Conservation (phyloP, 2,329 filamentous ascomycete species). For the Stachybotrys elegans region DNA sequence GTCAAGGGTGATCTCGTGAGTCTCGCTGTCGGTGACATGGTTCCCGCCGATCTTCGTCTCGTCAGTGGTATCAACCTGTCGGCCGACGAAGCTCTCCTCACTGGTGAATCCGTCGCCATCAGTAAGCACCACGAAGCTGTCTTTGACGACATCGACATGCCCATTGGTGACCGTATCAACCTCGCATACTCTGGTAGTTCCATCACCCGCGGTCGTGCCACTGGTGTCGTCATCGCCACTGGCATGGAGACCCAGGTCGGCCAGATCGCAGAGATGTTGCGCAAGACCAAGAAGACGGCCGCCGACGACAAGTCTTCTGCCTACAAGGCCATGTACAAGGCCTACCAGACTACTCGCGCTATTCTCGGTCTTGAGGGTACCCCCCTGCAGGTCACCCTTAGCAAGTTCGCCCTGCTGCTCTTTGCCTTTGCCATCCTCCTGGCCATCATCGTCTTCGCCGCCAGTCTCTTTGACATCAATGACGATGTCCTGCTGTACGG, state of each 20-base stretch:
- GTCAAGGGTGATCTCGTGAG: constrained; percentile 63
- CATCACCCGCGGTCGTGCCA: constrained; percentile 66
- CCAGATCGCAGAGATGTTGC: constrained; percentile 66
- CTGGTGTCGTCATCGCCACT: constrained; percentile 63
- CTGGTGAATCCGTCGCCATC: constrained; percentile 67
- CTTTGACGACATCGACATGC: constrained; percentile 47
- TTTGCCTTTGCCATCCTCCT: constrained; percentile 66
- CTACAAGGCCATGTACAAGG: constrained; percentile 35
- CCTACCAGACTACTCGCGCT: constrained; percentile 39
- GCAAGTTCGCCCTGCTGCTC: constrained; percentile 76
- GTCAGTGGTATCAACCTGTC: constrained; percentile 67
- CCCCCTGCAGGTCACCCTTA: constrained; percentile 78
- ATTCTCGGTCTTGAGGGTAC: constrained; percentile 69
- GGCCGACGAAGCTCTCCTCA: constrained; percentile 70
- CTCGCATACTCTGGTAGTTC: constrained; percentile 68
- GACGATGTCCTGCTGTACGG: constrained; percentile 57
- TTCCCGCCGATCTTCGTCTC: constrained; percentile 64
- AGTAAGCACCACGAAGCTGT: constrained; percentile 57
- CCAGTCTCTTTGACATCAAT: constrained; percentile 46
- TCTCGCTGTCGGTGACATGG: constrained; percentile 60
- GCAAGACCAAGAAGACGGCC: constrained; percentile 45
- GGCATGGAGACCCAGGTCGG: constrained; percentile 73
- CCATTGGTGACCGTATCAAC: constrained; percentile 65
- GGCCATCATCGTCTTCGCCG: constrained; percentile 57
- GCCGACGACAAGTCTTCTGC: constrained; percentile 35